Evolutionary conservation across 106 monocot genomes (phyloP), one percentile per base, ranked within the genome.

Genomic region (Phalaenopsis aphrodite): DNA sequence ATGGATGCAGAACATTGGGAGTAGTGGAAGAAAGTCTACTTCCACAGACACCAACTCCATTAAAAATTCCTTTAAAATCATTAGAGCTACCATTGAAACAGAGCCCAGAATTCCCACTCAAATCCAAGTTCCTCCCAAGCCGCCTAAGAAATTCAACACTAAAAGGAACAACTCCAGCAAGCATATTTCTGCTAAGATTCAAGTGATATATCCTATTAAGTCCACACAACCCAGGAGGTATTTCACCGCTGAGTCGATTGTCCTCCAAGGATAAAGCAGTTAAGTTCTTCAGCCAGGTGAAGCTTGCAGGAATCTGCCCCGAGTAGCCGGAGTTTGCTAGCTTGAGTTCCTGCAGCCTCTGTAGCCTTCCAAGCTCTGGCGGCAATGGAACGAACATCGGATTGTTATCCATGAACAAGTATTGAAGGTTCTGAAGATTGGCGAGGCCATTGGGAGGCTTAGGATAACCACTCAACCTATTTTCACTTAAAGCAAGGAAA

Each of bases 111-210:
- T 95, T 95, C 41, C 86, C 93, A 56, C 89, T 91, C 84, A 95
- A 78, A 81, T 95, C 95, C 79, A 95, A 73, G 74, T 93, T 95
- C 82, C 84, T 85, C 21, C 95, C 93, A n/a, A 95, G 88, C 80
- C 95, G 88, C 42, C 75, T 72, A 8, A 93, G 58, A 77, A 95
- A 95, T 5, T 61, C 81, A n/a, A 45, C 78, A 58, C 78, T 72
- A 77, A 95, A 95, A 18, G 93, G 93, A 48, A 93, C 91, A 2
- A 85, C 88, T 2, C 95, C 95, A 55, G 57, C 81, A 42, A 95
- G 71, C 85, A 81, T 73, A 69, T 95, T 95, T 83, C 89, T 85
- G 85, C 95, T 95, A 46, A 95, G 79, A 81, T 95, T 95, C 79
- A 95, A 49, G 81, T 95, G 93, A 73, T 93, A 95, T 9, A 95